Percentiles rank a stretch among this genome's conserved stretches.
Conservation (phyloP, 2,329 filamentous ascomycete species). For the Biscogniauxia sp. region DNA sequence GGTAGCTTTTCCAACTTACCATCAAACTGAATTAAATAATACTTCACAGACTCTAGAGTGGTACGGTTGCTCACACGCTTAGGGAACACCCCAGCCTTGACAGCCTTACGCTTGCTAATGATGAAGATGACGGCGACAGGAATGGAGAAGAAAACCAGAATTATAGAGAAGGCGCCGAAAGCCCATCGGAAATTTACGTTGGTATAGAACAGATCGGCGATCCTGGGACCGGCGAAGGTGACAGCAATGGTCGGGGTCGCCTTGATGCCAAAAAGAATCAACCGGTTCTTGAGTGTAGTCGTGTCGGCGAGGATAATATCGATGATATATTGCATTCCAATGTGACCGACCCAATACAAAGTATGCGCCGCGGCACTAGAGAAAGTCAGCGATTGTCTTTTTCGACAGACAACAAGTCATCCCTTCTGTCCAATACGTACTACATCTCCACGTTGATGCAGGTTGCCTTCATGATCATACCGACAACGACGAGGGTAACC, state of each 20-base stretch:
- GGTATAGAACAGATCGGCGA: slow-evolving; percentile 39
- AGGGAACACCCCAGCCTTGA: slow-evolving; percentile 44
- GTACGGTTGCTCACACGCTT: slow-evolving; percentile 14
- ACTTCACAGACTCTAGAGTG: slow-evolving; percentile 41
- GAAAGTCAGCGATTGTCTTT: background rate
- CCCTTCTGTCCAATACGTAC: slow-evolving; percentile 41
- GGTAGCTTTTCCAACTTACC: background rate
- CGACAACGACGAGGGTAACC: slow-evolving; percentile 45
- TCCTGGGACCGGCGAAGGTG: slow-evolving; percentile 43
- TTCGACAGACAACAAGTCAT: slow-evolving; percentile 30
- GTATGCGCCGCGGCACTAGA: slow-evolving; percentile 53
- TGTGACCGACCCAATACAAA: slow-evolving; percentile 62
- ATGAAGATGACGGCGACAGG: slow-evolving; percentile 37
- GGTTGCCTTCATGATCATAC: slow-evolving; percentile 62
- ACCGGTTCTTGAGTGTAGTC: slow-evolving; percentile 41
- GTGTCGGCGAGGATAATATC: slow-evolving; percentile 43
- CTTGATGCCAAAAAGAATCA: slow-evolving; percentile 42
- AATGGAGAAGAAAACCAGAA: slow-evolving; percentile 49
- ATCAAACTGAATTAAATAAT: background rate
- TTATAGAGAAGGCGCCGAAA: slow-evolving; percentile 63
- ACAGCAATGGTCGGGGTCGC: slow-evolving; percentile 44
- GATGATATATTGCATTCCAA: slow-evolving; percentile 40
- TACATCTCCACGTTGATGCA: slow-evolving; percentile 57
- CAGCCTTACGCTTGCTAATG: slow-evolving; percentile 45
- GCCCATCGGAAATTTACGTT: slow-evolving; percentile 44